Evolutionary conservation across 1,284 basidiomycete genomes (phyloP).

Genomic region (Trametes sp.): DNA sequence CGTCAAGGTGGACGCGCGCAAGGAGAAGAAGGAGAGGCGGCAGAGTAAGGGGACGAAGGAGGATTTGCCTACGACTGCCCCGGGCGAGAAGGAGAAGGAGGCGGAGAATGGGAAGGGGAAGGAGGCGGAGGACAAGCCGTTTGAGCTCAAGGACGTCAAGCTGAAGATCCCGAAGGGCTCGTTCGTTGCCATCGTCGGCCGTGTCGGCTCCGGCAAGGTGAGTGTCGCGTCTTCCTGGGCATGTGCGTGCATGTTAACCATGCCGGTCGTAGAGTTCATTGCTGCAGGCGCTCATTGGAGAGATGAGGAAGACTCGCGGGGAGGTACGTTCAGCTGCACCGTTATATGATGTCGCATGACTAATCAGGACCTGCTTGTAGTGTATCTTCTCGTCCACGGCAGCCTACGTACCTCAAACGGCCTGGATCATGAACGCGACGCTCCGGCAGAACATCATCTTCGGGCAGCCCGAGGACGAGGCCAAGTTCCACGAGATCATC

Average conservation of each 20-base stretch:
- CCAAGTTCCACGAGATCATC: constrained; percentile 61
- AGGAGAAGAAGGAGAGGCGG: constrained; percentile 28
- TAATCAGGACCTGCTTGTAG: constrained; percentile 40
- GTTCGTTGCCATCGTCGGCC: constrained; percentile 77
- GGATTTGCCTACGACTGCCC: constrained; percentile 34
- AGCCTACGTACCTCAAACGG: constrained; percentile 78
- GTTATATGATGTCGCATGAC: background rate
- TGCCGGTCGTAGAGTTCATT: constrained; percentile 57
- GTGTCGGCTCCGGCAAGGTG: constrained; percentile 78
- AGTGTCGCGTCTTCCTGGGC: background rate
- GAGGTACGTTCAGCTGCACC: constrained; percentile 44
- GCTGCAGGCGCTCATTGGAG: constrained; percentile 78
- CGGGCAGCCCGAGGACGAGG: constrained; percentile 64
- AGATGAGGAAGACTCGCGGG: constrained; percentile 75
- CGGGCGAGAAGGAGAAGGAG: constrained; percentile 21
- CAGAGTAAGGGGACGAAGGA: constrained; percentile 1
- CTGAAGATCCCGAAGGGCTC: constrained; percentile 66
- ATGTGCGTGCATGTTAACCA: background rate
- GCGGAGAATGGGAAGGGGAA: constrained; percentile 29
- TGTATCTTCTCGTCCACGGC: constrained; percentile 72
- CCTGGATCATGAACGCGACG: constrained; percentile 84
- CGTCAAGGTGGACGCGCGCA: constrained; percentile 22
- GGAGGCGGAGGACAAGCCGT: constrained; percentile 57
- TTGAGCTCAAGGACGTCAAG: constrained; percentile 64
- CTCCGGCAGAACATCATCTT: constrained; percentile 74